Percentiles rank a stretch among this genome's conserved stretches.
These are phyloP conservation scores for Tilletia indica DNA, from an alignment of 1,284 basidiomycete genomes.

Conservation along the genomic window DNA sequence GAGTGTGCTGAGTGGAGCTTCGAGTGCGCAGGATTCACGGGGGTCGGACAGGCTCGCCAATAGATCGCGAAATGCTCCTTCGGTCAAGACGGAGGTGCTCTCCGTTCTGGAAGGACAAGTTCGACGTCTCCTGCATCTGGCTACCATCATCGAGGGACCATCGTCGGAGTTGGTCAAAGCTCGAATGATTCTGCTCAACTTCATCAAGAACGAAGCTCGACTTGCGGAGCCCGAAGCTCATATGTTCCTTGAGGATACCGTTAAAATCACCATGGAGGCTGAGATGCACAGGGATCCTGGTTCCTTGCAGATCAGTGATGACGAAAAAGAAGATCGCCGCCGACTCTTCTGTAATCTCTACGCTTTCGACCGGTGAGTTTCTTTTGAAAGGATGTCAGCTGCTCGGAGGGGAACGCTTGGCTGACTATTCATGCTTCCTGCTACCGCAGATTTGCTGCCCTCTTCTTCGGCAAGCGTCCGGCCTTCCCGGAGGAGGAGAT, in stretches of 20 bases:
- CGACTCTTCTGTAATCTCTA: constrained; percentile 7
- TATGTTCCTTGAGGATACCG: neutral
- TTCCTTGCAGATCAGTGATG: neutral
- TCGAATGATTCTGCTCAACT: neutral
- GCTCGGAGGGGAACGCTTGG: neutral
- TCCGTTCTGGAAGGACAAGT: neutral
- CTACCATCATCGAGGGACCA: neutral
- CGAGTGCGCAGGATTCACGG: no score
- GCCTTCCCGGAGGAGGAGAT: neutral
- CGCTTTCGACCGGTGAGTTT: neutral
- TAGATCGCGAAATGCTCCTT: neutral
- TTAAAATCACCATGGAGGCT: neutral
- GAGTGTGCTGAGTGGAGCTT: neutral
- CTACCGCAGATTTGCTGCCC: neutral
- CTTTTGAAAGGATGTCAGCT: neutral
- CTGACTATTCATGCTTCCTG: neutral
- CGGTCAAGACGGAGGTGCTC: neutral
- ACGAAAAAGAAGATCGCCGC: constrained; percentile 5
- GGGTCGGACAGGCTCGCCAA: neutral
- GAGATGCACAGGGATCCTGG: neutral
- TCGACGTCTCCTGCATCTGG: neutral
- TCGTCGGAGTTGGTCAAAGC: constrained; percentile 2
- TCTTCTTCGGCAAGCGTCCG: constrained; percentile 3
- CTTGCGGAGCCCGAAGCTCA: neutral
- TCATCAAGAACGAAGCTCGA: constrained; percentile 5